Conservation (phyloP, 2,329 filamentous ascomycete genomes). For the Dryadomyces quercus-mongolicae region DNA sequence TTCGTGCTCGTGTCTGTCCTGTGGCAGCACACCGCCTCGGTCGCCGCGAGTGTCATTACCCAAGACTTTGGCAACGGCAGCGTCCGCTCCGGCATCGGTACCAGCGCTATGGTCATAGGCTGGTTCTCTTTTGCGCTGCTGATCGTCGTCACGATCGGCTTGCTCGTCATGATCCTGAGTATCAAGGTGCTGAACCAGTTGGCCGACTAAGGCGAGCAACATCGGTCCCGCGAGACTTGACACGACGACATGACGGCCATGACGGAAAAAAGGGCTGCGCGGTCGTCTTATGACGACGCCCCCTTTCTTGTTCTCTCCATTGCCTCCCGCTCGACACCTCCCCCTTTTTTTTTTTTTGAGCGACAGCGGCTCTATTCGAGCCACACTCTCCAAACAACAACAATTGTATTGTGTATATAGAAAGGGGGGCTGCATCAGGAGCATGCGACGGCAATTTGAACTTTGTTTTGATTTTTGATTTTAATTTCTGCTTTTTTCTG, state of each 20-base stretch:
- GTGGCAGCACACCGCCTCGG: conserved; percentile 92
- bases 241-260: too few species aligned
- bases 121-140: conserved; percentile 94
- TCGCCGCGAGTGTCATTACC: conserved; percentile 85
- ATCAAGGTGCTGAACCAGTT: conserved; percentile 65
- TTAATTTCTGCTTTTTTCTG: neutral
- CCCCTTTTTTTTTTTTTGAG: neutral
- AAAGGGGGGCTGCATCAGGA: neutral
- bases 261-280: too few species aligned
- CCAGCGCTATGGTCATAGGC: conserved; percentile 88
- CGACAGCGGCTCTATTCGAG: neutral
- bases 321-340: neutral
- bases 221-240: neutral
- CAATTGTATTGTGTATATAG: neutral
- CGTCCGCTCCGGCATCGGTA: conserved; percentile 79
- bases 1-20: conserved; percentile 64
- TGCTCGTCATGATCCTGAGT: conserved; percentile 94
- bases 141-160: conserved; percentile 88
- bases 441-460: neutral
- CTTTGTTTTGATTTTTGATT: neutral
- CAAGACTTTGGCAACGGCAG: conserved; percentile 87
- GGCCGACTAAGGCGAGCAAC: conserved; percentile 22
- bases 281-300: neutral
- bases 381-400: neutral
- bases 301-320: neutral